Percentiles rank a stretch among this genome's conserved stretches.
Conservation (phyloP, 257 asterid species). For the Solanum pimpinellifolium region DNA sequence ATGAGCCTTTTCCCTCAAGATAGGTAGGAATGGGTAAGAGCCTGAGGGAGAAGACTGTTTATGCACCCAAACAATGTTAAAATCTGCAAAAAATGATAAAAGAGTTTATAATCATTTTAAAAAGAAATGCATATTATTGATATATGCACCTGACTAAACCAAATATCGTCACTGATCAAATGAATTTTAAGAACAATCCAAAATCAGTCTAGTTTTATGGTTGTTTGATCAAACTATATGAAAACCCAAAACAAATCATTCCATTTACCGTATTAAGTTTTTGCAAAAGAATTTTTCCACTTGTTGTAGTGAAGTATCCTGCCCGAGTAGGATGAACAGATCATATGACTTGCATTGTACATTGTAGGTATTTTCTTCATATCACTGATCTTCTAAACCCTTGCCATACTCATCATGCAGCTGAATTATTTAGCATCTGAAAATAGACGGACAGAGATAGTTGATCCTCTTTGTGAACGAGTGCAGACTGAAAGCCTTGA, state of each 20-base stretch:
- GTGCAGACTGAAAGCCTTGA: slow-evolving; percentile 68
- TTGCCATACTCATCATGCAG: slow-evolving; percentile 28
- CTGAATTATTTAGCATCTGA: slow-evolving; percentile 64
- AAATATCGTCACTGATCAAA: not conserved
- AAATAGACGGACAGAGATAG: slow-evolving; percentile 68
- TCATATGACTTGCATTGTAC: not conserved
- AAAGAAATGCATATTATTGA: not conserved
- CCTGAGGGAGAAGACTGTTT: not conserved
- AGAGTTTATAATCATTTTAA: not conserved
- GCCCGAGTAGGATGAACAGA: not conserved
- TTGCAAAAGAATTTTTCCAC: not conserved
- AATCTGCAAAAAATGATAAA: not conserved
- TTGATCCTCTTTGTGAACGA: slow-evolving; percentile 73
- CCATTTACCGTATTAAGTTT: not conserved
- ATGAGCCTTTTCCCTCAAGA: not conserved
- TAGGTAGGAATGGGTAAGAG: not conserved
- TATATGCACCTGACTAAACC: not conserved
- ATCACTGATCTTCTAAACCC: not conserved
- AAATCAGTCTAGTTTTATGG: not conserved
- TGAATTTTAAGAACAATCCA: not conserved
- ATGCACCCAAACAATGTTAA: not conserved
- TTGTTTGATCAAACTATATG: not conserved
- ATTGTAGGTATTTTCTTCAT: not conserved
- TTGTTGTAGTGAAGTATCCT: not conserved
- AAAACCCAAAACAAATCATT: not conserved